Evolutionary conservation across 164 flowering plant species (phyloP).

Genomic region (Berberis thunbergii): DNA sequence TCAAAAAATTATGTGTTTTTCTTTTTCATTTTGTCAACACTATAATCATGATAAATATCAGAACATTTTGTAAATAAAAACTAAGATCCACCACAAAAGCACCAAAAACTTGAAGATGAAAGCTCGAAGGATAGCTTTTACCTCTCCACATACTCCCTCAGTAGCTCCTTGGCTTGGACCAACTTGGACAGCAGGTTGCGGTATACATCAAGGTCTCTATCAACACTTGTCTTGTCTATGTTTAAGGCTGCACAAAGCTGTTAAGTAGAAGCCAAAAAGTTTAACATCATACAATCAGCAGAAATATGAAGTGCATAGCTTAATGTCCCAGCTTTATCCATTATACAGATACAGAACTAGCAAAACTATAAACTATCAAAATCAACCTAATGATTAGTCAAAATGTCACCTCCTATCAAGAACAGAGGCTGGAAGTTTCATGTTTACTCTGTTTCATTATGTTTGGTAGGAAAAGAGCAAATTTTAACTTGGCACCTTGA

Average conservation of each 20-base stretch:
- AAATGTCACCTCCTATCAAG: no score
- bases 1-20: no score
- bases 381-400: no score
- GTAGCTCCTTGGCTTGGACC: conserved; percentile 92
- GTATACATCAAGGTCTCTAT: conserved; percentile 93
- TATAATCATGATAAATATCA: neutral
- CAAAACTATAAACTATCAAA: no score
- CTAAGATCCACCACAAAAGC: neutral
- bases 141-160: conserved; percentile 90
- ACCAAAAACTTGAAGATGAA: neutral
- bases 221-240: conserved; percentile 74
- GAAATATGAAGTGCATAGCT: neutral
- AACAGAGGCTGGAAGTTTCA: no score
- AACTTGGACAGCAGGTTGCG: conserved; percentile 88
- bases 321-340: no score
- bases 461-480: no score
- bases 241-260: conserved; percentile 95
- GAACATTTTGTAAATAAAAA: neutral
- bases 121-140: conserved; percentile 16
- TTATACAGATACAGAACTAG: no score
- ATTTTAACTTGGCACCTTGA: no score
- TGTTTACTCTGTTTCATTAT: no score
- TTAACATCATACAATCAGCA: neutral
- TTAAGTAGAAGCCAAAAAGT: conserved; percentile 6
- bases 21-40: no score